A percentile compares a stretch with the other conserved stretches of the same genome.
Evolutionary conservation across 1,139 yeast genomes (phyloP).

Genomic region (Suhomyces yuchorum): DNA sequence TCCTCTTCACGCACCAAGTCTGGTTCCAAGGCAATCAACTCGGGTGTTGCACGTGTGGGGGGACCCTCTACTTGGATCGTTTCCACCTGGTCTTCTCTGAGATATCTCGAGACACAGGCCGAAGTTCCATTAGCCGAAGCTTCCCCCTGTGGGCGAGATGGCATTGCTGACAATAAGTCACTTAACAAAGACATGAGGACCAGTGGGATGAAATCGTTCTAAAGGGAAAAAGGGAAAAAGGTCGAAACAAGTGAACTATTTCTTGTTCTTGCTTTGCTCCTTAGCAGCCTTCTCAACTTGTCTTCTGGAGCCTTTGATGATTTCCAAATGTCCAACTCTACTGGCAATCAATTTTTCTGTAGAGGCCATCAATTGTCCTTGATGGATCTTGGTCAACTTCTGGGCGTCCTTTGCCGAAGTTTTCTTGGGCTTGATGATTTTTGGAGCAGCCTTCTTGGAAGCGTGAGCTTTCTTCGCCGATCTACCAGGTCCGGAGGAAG

Average conservation of each 20-base stretch:
- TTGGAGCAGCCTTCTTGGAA: constrained; percentile 72
- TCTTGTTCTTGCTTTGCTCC: constrained; percentile 21
- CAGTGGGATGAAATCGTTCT: too few relatives aligned
- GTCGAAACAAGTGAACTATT: too few relatives aligned
- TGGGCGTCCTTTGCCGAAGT: constrained; percentile 46
- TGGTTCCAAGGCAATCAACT: constrained; percentile 35
- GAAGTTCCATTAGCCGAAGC: not conserved
- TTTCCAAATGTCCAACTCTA: constrained; percentile 93
- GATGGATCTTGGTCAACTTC: constrained; percentile 62
- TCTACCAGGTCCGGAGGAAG: constrained; percentile 38
- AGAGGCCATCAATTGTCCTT: constrained; percentile 63
- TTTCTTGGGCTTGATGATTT: constrained; percentile 69
- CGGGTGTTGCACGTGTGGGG: constrained; percentile 24
- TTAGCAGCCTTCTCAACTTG: constrained; percentile 63
- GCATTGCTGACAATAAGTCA: not conserved
- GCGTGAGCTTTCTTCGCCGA: constrained; percentile 56
- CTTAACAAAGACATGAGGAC: not conserved
- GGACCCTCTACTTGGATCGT: constrained; percentile 8
- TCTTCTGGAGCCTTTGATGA: constrained; percentile 90
- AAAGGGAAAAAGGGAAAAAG: too few relatives aligned
- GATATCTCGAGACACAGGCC: not conserved
- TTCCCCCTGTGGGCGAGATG: not conserved
- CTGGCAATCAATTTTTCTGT: constrained; percentile 88
- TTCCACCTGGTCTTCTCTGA: constrained; percentile 12
- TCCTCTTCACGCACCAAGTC: constrained; percentile 27